Percentiles rank a stretch among this genome's conserved stretches.
Evolutionary conservation across 805 yeast species (phyloP).

Genomic region (Candida chilensis): DNA sequence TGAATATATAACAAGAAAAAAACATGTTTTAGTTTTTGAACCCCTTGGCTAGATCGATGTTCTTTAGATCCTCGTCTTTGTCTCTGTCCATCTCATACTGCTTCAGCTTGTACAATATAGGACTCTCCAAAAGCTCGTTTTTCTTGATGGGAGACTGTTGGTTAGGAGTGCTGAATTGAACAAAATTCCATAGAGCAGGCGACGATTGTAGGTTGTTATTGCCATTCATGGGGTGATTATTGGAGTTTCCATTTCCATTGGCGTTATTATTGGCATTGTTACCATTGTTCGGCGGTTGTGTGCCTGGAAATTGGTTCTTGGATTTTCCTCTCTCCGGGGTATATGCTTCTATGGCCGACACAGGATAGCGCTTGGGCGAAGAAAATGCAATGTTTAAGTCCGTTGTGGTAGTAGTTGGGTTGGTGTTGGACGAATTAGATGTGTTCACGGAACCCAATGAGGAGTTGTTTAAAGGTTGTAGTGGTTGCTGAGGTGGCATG

Average conservation of each 20-base stretch:
- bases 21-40: slow-evolving; percentile 16
- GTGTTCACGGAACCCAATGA: slow-evolving; percentile 22
- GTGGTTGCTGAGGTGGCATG: slow-evolving; percentile 23
- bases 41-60: slow-evolving; percentile 39
- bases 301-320: slow-evolving; percentile 2
- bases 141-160: slow-evolving; percentile 25
- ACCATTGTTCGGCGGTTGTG: neutral
- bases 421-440: slow-evolving; percentile 11
- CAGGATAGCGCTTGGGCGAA: slow-evolving; percentile 33
- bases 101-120: slow-evolving; percentile 1
- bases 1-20: neutral
- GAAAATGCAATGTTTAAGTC: slow-evolving; percentile 1
- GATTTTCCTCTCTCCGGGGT: slow-evolving; percentile 51
- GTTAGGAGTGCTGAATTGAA: slow-evolving; percentile 55
- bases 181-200: slow-evolving; percentile 91
- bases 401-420: slow-evolving; percentile 5
- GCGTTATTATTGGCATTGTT: slow-evolving; percentile 4
- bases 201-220: slow-evolving; percentile 48
- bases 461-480: slow-evolving; percentile 8
- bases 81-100: slow-evolving; percentile 1
- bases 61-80: slow-evolving; percentile 21
- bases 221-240: slow-evolving; percentile 9
- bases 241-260: slow-evolving; percentile 6
- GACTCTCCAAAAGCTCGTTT: slow-evolving; percentile 3
- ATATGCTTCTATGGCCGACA: slow-evolving; percentile 50